These are phyloP conservation scores for Diplocarpon rosae DNA, from an alignment of 2,329 filamentous ascomycete species.

Conservation along the genomic window DNA sequence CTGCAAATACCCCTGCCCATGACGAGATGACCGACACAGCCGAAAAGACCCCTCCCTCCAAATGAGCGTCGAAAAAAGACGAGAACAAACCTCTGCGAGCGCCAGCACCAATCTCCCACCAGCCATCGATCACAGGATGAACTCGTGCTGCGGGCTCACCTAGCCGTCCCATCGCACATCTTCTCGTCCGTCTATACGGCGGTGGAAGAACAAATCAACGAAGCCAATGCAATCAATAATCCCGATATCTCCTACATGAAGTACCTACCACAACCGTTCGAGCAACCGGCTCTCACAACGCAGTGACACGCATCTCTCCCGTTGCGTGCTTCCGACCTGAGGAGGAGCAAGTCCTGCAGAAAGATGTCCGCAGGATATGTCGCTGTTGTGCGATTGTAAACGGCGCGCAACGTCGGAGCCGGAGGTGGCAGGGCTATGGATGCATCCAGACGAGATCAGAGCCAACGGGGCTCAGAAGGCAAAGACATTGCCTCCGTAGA, in stretches of 20 bases:
- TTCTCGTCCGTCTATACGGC: too few relatives aligned
- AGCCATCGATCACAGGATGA: constrained; percentile 15
- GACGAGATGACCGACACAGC: constrained; percentile 3
- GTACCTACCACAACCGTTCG: not conserved
- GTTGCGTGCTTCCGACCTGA: not conserved
- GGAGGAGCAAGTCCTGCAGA: constrained; percentile 1
- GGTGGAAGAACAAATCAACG: too few relatives aligned
- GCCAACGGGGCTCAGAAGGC: constrained; percentile 4
- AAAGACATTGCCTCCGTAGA: not conserved
- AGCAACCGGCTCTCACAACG: not conserved
- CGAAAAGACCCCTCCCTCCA: not conserved
- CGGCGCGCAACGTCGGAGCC: constrained; percentile 1
- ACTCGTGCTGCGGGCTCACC: constrained; percentile 10
- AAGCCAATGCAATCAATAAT: too few relatives aligned
- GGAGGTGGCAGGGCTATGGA: constrained; percentile 5
- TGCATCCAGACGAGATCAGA: not conserved
- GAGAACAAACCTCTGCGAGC: not conserved
- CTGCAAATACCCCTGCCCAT: constrained; percentile 1
- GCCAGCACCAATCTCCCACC: not conserved
- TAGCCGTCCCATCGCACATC: not conserved
- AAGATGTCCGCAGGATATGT: not conserved
- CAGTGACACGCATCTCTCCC: not conserved
- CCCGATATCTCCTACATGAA: not conserved
- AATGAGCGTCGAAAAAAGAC: not conserved
- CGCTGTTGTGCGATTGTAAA: constrained; percentile 9